Evolutionary conservation across 768 basidiomycete species (phyloP).

Genomic region (Stropharia rugosoannulata): DNA sequence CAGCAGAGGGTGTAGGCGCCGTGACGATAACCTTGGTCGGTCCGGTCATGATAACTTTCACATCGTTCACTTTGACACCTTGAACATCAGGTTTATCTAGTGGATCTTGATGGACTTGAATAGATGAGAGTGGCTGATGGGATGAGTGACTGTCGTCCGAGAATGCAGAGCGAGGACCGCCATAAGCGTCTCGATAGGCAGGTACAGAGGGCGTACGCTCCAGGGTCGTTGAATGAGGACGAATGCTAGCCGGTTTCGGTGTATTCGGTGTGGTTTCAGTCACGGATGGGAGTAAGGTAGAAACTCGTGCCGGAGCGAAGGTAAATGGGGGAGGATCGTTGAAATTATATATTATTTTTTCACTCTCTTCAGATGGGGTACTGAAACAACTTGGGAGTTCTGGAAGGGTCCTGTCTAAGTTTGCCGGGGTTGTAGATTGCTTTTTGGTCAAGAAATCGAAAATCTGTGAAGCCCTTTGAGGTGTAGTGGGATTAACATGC

Average conservation of each 20-base stretch:
- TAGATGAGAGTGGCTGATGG: neutral
- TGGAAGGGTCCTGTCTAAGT: conserved; percentile 38
- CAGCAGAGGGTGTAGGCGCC: conserved; percentile 47
- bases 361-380: conserved; percentile 33
- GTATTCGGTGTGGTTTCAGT: conserved; percentile 18
- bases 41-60: conserved; percentile 43
- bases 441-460: conserved; percentile 68
- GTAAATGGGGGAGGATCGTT: conserved; percentile 23
- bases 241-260: conserved; percentile 8
- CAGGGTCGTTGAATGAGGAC: conserved; percentile 8
- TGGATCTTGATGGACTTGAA: neutral
- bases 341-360: conserved; percentile 26
- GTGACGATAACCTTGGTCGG: conserved; percentile 54
- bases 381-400: conserved; percentile 40
- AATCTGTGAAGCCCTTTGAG: conserved; percentile 71
- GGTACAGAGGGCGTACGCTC: conserved; percentile 10
- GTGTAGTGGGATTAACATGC: conserved; percentile 43
- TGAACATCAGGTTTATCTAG: conserved; percentile 10
- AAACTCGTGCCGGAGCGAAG: conserved; percentile 14
- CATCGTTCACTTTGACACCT: conserved; percentile 26
- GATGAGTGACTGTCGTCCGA: conserved; percentile 22
- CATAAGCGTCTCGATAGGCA: neutral
- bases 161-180: conserved; percentile 17
- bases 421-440: conserved; percentile 27
- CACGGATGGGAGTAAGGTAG: conserved; percentile 15